phyloP scores from a whole-genome alignment of 2,329 filamentous ascomycete species.

The Colletotrichum tabaci region DNA sequence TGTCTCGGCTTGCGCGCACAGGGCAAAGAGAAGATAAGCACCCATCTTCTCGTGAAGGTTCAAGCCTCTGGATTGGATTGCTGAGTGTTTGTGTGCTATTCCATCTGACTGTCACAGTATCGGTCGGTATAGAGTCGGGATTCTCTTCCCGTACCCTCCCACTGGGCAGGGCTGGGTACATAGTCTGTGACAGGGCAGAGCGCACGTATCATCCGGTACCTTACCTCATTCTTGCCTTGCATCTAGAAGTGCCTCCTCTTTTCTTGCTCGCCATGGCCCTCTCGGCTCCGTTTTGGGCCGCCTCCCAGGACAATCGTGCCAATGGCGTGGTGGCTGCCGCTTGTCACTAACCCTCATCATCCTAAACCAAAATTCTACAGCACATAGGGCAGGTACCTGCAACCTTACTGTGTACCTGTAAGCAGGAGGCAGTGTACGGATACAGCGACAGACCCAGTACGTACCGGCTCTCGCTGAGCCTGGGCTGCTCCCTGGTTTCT shows the following conservation, averaged over 20 bases:
- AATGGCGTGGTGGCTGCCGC: slow-evolving; percentile 27
- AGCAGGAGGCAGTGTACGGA: too few relatives aligned
- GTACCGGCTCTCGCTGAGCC: slow-evolving; percentile 21
- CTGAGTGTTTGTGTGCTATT: not conserved
- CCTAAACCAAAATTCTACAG: slow-evolving; percentile 1
- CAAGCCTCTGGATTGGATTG: not conserved
- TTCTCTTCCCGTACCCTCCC: slow-evolving; percentile 23
- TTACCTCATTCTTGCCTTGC: slow-evolving; percentile 28
- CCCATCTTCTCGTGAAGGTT: not conserved
- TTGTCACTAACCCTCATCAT: slow-evolving; percentile 33
- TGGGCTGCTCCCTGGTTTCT: slow-evolving; percentile 10
- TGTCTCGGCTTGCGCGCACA: slow-evolving; percentile 24
- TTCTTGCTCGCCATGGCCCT: slow-evolving; percentile 25
- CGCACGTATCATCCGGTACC: slow-evolving; percentile 33
- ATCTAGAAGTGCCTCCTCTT: slow-evolving; percentile 7
- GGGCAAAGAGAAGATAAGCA: slow-evolving; percentile 7
- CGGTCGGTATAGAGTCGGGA: slow-evolving; percentile 32
- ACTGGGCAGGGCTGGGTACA: not conserved
- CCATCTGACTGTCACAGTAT: not conserved
- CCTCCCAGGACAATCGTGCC: slow-evolving; percentile 21
- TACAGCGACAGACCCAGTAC: slow-evolving; percentile 11
- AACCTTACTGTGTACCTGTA: too few relatives aligned
- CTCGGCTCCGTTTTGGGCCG: slow-evolving; percentile 31
- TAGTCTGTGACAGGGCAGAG: not conserved
- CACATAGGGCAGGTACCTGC: too few relatives aligned